A percentile compares a stretch with the other conserved stretches of the same genome.
Evolutionary conservation across 805 yeast species (phyloP).

Genomic region (Lachancea sp.): DNA sequence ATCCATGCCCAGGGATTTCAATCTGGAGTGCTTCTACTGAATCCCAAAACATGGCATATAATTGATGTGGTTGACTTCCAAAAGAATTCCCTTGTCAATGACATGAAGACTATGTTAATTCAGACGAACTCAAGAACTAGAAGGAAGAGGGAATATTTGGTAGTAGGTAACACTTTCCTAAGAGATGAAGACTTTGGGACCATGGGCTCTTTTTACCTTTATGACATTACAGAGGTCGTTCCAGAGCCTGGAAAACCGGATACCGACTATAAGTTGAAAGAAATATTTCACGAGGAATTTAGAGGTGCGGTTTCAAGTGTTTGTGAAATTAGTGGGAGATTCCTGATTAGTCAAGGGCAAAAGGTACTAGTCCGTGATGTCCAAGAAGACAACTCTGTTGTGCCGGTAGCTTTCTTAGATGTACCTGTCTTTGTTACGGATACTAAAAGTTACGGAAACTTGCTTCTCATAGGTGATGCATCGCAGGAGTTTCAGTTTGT

Average conservation of each 20-base stretch:
- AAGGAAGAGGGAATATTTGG: conserved; percentile 56
- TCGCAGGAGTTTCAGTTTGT: conserved; percentile 64
- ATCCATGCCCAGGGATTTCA: conserved; percentile 53
- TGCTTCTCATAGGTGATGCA: conserved; percentile 76
- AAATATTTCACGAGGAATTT: conserved; percentile 62
- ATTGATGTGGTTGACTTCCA: conserved; percentile 63
- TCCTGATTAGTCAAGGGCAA: conserved; percentile 82
- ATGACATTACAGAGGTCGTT: conserved; percentile 72
- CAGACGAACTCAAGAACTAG: conserved; percentile 36
- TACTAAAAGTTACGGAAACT: conserved; percentile 74
- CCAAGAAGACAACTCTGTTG: conserved; percentile 77
- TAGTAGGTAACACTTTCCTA: conserved; percentile 71
- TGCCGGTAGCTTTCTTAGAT: conserved; percentile 91
- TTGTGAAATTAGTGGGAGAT: conserved; percentile 75
- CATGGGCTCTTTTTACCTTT: conserved; percentile 68
- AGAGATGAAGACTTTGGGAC: conserved; percentile 77
- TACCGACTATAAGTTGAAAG: conserved; percentile 69
- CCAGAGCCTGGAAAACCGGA: conserved; percentile 89
- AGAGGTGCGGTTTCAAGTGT: conserved; percentile 80
- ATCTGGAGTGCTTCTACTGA: conserved; percentile 57
- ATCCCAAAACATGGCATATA: conserved; percentile 70
- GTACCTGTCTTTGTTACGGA: conserved; percentile 74
- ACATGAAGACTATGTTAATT: conserved; percentile 32
- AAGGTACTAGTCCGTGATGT: conserved; percentile 69
- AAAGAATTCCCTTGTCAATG: conserved; percentile 54